Base-by-base conservation (phyloP, 345 rosid genomes). In the Odontarrhena argentea region DNA sequence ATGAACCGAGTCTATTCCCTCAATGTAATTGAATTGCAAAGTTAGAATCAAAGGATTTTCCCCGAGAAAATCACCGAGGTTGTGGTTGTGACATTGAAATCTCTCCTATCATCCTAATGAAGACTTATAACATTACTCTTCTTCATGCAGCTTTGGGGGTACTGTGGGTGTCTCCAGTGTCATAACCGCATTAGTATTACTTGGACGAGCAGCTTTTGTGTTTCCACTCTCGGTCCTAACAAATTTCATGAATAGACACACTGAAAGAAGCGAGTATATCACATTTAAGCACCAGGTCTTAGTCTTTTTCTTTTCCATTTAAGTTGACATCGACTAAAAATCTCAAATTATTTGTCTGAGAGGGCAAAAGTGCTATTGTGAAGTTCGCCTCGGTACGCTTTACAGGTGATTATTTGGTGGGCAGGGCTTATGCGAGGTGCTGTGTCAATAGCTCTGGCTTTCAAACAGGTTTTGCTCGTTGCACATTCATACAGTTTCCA, bases 341-440 rank as follows among this genome's bases (percentile, higher is more conserved):
- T 11, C 9, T 5, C 41, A 30, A 40, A 6, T 12, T 40, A 22
- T 13, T 13, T n/a, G 7, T 8, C 37, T 32, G 18, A 62, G 41
- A 26, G 7, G 11, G 28, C 0, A 47, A 62, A 37, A 36, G 11
- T 3, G 11, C 8, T 9, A 38, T 55, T 28, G 10, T 68, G 11
- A 43, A 64, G 51, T 71, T 60, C 30, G 5, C 67, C 14, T 73
- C 1, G 55, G 43, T 74, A 25, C 51, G 38, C 63, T 8, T 67
- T 40, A n/a, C 63, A 93, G 98, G 77, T 87, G 65, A 76, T 93
- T 43, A 83, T 93, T 41, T 93, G 98, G 92, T 93, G 98, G 97
- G 97, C 97, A 3, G 96, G 97, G 8, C 80, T 89, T 14, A 92
- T 92, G 86, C 80, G 98, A 73, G 98, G 98, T 0, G 96, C 96